phyloP scores from a whole-genome alignment of 108 stramenopile species.

The Nannochloropsis gaditana region DNA sequence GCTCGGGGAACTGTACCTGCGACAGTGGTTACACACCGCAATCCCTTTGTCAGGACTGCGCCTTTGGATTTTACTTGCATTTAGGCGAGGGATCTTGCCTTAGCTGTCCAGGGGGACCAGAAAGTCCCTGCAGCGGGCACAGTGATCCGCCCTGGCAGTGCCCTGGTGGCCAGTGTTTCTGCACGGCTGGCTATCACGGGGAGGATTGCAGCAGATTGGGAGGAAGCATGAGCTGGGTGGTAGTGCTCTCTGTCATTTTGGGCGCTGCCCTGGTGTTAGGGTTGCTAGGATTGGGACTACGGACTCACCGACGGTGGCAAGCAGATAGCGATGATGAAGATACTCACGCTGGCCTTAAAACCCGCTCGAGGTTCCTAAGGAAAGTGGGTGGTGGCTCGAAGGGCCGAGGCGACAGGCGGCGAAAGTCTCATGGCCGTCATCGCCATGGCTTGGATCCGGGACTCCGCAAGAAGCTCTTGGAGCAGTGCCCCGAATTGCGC shows the following conservation, averaged over 20 bases:
- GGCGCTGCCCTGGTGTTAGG: not conserved
- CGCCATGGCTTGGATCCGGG: not conserved
- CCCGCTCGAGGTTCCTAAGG: not conserved
- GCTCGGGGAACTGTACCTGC: not conserved
- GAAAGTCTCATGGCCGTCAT: not conserved
- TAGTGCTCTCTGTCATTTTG: not conserved
- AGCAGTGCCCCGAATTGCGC: not conserved
- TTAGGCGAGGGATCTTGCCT: not conserved
- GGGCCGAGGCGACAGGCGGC: not conserved
- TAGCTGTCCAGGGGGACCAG: not conserved
- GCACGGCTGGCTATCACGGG: slow-evolving; percentile 12
- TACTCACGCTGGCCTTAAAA: not conserved
- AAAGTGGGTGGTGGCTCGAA: not conserved
- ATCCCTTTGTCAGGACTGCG: not conserved
- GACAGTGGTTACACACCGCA: not conserved
- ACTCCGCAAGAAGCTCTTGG: not conserved
- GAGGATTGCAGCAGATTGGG: not conserved
- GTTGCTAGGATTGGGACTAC: not conserved
- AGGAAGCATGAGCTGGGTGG: not conserved
- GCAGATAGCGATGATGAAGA: not conserved
- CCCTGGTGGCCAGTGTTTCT: not conserved
- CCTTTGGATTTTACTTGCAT: not conserved
- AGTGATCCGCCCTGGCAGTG: not conserved
- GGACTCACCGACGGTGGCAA: not conserved
- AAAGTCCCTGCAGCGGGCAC: slow-evolving; percentile 5